Evolutionary conservation across 1,139 yeast genomes (phyloP), one percentile per base, ranked within the genome.

Genomic region (Saccharomyces hybrid): DNA sequence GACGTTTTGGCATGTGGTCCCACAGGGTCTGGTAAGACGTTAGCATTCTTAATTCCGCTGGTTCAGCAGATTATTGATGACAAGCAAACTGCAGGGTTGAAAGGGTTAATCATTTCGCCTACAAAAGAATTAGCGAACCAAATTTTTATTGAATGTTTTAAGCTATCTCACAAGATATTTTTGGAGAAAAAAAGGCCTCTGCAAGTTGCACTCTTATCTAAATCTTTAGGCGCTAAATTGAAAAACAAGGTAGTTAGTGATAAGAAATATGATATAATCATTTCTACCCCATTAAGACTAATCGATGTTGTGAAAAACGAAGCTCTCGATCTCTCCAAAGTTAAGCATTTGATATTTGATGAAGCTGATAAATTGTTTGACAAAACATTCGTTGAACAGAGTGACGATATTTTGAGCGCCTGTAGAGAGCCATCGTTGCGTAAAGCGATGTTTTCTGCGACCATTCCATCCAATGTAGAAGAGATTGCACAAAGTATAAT

Each of bases 361-460:
- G 99, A 93, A 73, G 98, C 98, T 4, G 99, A 95, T 75, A 87
- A 88, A 64, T 74, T 95, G 54, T 88, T 95, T 64, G 98, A 93
- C 64, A 83, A 84, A 55, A 96, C 93, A 16, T 95, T 95, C 64
- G 82, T 90, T 23, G 90, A 85, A 61, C 99, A 95, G 73, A 88
- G 96, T 0, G 99, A 93, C 69, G 84, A 83, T 53, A 85, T 93
- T 57, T 73, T 93, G 59, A 77, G 87, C 13, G 78, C 84, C 34
- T 86, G 96, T 69, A 52, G 69, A 53, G 66, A 71, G 65, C 60
- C 77, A 64, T 63, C 63, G 49, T 65, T 85, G 44, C 75, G 82
- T 51, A 88, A 85, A 70, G 83, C 95, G 4, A 84, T 95, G 75
- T 93, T 88, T 67, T 88, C 96, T 5, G 99, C 99, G 8, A 95